phyloP scores from a whole-genome alignment of 2,329 filamentous ascomycete species.

The Colletotrichum sansevieriae region DNA sequence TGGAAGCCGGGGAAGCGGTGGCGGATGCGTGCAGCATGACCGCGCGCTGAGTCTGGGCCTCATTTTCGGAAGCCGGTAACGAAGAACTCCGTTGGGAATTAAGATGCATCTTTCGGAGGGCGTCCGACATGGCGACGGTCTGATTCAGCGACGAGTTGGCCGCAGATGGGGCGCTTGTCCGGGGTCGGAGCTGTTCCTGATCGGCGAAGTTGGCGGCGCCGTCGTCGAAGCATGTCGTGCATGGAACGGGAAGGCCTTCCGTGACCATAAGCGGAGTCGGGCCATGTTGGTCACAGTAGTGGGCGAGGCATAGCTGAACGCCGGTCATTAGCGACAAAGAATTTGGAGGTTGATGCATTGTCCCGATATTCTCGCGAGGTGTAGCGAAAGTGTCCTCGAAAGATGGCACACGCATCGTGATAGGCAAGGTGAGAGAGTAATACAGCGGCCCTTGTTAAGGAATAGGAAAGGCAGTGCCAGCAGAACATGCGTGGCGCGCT shows the following conservation, averaged over 20 bases:
- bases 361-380: slow-evolving; percentile 16
- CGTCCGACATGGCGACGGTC: slow-evolving; percentile 58
- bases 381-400: slow-evolving; percentile 37
- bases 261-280: slow-evolving; percentile 79
- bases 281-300: slow-evolving; percentile 79
- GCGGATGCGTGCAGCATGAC: slow-evolving; percentile 57
- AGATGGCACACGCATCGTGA: slow-evolving; percentile 41
- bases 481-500: neutral
- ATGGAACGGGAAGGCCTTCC: slow-evolving; percentile 73
- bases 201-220: slow-evolving; percentile 50
- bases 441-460: neutral
- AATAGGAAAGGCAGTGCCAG: neutral
- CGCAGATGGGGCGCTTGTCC: slow-evolving; percentile 55
- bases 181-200: slow-evolving; percentile 52
- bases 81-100: slow-evolving; percentile 58
- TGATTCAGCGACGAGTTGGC: slow-evolving; percentile 42
- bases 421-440: no score
- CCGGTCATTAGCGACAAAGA: slow-evolving; percentile 42
- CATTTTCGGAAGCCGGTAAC: slow-evolving; percentile 58
- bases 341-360: slow-evolving; percentile 36
- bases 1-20: slow-evolving; percentile 48
- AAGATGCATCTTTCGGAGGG: slow-evolving; percentile 62
- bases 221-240: slow-evolving; percentile 68
- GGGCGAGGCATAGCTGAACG: slow-evolving; percentile 75
- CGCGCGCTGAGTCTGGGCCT: slow-evolving; percentile 58